Percentiles rank a stretch among this genome's conserved stretches.
phyloP scores from a whole-genome alignment of 1,139 yeast species.

The Suhomyces guaymorum region DNA sequence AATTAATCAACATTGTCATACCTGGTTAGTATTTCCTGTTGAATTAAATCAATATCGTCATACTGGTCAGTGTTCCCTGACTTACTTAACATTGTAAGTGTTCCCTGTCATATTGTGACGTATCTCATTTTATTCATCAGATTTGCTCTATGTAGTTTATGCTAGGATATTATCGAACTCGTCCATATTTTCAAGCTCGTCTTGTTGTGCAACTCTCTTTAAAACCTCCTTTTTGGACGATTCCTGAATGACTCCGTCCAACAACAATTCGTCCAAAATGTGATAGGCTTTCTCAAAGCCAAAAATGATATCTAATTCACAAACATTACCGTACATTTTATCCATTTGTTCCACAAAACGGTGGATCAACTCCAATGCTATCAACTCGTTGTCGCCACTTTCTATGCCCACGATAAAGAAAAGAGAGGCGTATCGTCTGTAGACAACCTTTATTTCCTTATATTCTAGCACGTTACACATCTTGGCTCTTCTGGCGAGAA shows the following conservation, averaged over 20 bases:
- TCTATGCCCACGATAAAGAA: conserved; percentile 88
- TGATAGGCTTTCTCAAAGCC: conserved; percentile 93
- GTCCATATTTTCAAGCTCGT: conserved; percentile 65
- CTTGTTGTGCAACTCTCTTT: conserved; percentile 76
- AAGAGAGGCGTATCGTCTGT: conserved; percentile 88
- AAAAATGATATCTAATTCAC: conserved; percentile 90
- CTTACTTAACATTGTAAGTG: too few relatives aligned
- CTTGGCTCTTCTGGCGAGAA: conserved; percentile 81
- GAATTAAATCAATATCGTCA: too few relatives aligned
- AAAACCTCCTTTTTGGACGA: conserved; percentile 79
- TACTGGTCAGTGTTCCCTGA: too few relatives aligned
- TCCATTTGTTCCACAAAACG: conserved; percentile 97
- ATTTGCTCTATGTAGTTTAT: conserved; percentile 9
- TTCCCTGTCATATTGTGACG: too few relatives aligned
- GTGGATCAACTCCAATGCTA: conserved; percentile 84
- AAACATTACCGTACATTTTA: conserved; percentile 92
- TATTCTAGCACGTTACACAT: conserved; percentile 97
- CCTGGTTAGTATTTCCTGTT: too few relatives aligned
- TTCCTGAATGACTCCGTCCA: conserved; percentile 83
- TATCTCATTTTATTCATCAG: not conserved
- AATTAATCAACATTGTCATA: too few relatives aligned
- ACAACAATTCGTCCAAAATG: conserved; percentile 84
- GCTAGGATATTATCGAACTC: conserved; percentile 47
- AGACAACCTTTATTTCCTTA: conserved; percentile 82
- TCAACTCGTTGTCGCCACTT: conserved; percentile 80